Percentiles rank a stretch among this genome's conserved stretches.
These are phyloP conservation scores for Plectosphaerella sp. DNA, from an alignment of 2,329 filamentous ascomycete genomes.

Conservation along the genomic window DNA sequence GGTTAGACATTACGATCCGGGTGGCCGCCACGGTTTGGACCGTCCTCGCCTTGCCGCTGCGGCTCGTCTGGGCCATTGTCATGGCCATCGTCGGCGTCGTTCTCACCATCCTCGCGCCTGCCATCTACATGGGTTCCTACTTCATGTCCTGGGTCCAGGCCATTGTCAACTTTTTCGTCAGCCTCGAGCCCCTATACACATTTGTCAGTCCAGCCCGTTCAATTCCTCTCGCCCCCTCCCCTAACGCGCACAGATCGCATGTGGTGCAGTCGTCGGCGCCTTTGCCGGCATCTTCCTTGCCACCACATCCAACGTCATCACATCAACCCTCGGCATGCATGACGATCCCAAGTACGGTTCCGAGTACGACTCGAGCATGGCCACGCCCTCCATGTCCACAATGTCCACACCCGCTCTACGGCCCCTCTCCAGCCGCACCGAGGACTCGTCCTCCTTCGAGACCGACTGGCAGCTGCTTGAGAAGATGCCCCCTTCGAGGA, in stretches of 20 bases:
- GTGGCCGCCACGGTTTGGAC: neutral
- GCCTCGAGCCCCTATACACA: slow-evolving; percentile 36
- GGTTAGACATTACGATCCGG: neutral
- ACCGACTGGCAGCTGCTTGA: slow-evolving; percentile 30
- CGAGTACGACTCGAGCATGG: slow-evolving; percentile 7
- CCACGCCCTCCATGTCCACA: slow-evolving; percentile 7
- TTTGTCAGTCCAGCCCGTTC: slow-evolving; percentile 26
- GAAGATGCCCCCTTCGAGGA: slow-evolving; percentile 27
- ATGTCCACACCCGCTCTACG: slow-evolving; percentile 29
- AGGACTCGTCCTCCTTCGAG: slow-evolving; percentile 24
- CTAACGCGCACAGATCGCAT: slow-evolving; percentile 42
- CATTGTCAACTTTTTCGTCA: slow-evolving; percentile 20
- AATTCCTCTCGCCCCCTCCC: slow-evolving; percentile 14
- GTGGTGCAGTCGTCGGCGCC: slow-evolving; percentile 64
- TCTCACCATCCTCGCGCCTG: slow-evolving; percentile 29
- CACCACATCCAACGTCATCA: slow-evolving; percentile 49
- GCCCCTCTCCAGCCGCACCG: slow-evolving; percentile 9
- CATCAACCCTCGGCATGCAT: slow-evolving; percentile 43
- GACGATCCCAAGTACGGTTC: slow-evolving; percentile 15
- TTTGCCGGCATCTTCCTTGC: slow-evolving; percentile 56
- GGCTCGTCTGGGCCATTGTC: neutral
- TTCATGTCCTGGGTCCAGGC: slow-evolving; percentile 15
- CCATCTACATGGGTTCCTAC: slow-evolving; percentile 26
- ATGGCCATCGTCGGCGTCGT: slow-evolving; percentile 10
- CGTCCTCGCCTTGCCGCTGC: neutral